Percentiles rank a stretch among this genome's conserved stretches.
phyloP scores from a whole-genome alignment of 345 rosid genomes.

The Populus davidiana region DNA sequence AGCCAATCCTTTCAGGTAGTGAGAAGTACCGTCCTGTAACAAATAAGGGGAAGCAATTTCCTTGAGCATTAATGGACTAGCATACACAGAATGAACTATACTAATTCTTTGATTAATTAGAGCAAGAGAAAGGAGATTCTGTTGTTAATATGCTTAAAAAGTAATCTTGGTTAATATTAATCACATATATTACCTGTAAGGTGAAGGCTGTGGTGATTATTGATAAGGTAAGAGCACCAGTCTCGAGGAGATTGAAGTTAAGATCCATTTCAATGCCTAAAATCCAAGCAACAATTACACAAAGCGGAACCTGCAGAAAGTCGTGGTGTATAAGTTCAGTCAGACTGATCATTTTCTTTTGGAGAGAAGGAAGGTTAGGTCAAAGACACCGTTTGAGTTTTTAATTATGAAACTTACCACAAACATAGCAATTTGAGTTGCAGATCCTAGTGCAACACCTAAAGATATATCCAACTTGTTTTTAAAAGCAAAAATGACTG shows the following conservation, averaged over 20 bases:
- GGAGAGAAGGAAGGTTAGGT: no score
- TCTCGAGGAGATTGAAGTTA: slow-evolving; percentile 72
- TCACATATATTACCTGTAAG: slow-evolving; percentile 50
- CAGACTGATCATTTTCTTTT: not conserved
- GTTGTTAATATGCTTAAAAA: not conserved
- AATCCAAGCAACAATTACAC: slow-evolving; percentile 68
- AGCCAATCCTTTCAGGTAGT: slow-evolving; percentile 80
- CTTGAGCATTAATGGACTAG: not conserved
- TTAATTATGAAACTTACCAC: slow-evolving; percentile 47
- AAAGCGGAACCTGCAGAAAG: slow-evolving; percentile 58
- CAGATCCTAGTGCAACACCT: slow-evolving; percentile 87
- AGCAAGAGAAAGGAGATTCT: not conserved
- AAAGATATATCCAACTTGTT: slow-evolving; percentile 82
- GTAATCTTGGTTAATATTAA: not conserved
- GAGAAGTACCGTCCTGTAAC: slow-evolving; percentile 83
- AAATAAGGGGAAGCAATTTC: not conserved
- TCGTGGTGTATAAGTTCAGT: not conserved
- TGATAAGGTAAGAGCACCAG: slow-evolving; percentile 68
- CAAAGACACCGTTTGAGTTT: not conserved
- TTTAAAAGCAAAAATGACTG: slow-evolving; percentile 87
- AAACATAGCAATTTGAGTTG: slow-evolving; percentile 77
- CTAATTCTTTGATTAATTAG: not conserved
- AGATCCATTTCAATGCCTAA: slow-evolving; percentile 82
- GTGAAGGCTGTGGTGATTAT: slow-evolving; percentile 68
- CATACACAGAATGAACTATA: not conserved